Evolutionary conservation across 1,284 basidiomycete species (phyloP).

Genomic region (Ceratorhiza oryzae-sativae): DNA sequence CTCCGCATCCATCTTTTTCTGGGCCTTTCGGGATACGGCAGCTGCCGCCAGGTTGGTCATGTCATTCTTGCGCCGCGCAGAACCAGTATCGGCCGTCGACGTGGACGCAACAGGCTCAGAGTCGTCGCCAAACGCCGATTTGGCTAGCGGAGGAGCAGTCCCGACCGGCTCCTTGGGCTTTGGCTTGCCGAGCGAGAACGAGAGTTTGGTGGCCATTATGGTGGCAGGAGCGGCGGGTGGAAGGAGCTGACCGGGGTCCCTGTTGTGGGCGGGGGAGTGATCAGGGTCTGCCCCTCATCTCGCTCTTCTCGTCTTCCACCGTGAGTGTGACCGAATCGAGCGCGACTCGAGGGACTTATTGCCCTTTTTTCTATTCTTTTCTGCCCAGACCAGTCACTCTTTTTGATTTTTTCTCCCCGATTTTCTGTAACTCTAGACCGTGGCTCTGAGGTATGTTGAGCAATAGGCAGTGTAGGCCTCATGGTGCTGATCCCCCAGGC

Average conservation of each 20-base stretch:
- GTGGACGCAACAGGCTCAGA: background rate
- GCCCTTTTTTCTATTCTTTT: conserved; percentile 8
- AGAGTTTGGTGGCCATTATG: conserved; percentile 32
- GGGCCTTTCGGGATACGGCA: conserved; percentile 26
- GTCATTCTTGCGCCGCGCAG: conserved; percentile 22
- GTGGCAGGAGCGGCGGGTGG: background rate
- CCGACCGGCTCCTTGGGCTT: conserved; percentile 22
- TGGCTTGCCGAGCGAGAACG: conserved; percentile 29
- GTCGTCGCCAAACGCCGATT: conserved; percentile 17
- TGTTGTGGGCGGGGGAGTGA: conserved; percentile 2
- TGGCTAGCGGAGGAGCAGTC: conserved; percentile 18
- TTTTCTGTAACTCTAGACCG: no score
- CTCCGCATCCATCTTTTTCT: conserved; percentile 30
- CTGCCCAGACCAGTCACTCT: background rate
- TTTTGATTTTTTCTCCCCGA: background rate
- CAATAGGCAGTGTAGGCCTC: no score
- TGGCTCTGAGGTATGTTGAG: conserved; percentile 12
- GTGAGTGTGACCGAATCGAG: conserved; percentile 1
- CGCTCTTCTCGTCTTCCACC: conserved; percentile 32
- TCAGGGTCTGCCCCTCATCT: conserved; percentile 7
- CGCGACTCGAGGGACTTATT: background rate
- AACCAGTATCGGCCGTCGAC: no score
- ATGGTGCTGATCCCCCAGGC: no score
- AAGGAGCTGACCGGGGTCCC: background rate
- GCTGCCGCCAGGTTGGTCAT: conserved; percentile 32